These are phyloP conservation scores for Aspergillus viridinutans DNA, from an alignment of 2,329 filamentous ascomycete species.

Conservation along the genomic window DNA sequence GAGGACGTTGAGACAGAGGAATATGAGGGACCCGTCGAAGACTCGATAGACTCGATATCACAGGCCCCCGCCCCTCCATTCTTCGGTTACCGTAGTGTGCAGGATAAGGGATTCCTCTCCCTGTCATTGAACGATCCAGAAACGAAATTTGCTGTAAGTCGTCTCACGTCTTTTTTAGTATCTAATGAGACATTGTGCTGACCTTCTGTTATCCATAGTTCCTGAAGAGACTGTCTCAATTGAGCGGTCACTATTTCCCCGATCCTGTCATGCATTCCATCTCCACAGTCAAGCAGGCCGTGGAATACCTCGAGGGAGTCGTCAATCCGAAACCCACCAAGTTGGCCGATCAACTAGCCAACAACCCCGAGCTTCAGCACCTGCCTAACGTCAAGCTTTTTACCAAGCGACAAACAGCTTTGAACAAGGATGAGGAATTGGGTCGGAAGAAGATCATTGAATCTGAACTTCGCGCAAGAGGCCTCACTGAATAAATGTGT, in stretches of 20 bases:
- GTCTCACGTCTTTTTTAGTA: slow-evolving; percentile 42
- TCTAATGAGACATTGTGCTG: slow-evolving; percentile 55
- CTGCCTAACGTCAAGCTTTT: slow-evolving; percentile 70
- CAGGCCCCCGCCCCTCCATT: slow-evolving; percentile 14
- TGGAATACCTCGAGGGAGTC: slow-evolving; percentile 47
- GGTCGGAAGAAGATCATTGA: slow-evolving; percentile 79
- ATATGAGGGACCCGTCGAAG: slow-evolving; percentile 20
- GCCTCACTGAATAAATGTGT: slow-evolving; percentile 49
- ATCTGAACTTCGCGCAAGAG: slow-evolving; percentile 61
- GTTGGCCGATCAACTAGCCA: slow-evolving; percentile 57
- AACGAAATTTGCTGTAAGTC: slow-evolving; percentile 70
- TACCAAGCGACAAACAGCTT: slow-evolving; percentile 60
- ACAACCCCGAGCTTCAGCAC: slow-evolving; percentile 44
- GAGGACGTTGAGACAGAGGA: slow-evolving; percentile 7
- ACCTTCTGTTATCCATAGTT: slow-evolving; percentile 52
- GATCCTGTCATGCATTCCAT: slow-evolving; percentile 63
- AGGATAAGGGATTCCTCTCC: slow-evolving; percentile 54
- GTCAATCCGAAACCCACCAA: slow-evolving; percentile 45
- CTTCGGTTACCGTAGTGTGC: slow-evolving; percentile 22
- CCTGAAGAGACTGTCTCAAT: slow-evolving; percentile 72
- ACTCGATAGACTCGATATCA: slow-evolving; percentile 24
- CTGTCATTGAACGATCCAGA: slow-evolving; percentile 54
- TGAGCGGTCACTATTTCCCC: slow-evolving; percentile 71
- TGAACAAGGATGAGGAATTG: slow-evolving; percentile 66
- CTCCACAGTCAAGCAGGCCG: slow-evolving; percentile 51